Evolutionary conservation across 164 flowering plant species (phyloP).

Genomic region (Euptelea pleiosperma): DNA sequence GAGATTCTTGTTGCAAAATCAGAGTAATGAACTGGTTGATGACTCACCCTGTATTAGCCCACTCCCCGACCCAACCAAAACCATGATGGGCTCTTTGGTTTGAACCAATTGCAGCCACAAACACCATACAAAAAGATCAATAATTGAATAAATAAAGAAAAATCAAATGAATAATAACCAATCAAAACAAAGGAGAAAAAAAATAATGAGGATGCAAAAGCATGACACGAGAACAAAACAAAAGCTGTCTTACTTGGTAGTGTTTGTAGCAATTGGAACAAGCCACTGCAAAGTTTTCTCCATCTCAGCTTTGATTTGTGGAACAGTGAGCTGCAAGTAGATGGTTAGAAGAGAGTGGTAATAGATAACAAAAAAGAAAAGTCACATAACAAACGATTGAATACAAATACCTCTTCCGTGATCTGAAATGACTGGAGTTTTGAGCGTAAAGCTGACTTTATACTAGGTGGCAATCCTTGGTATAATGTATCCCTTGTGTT

Average conservation of each 20-base stretch:
- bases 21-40: neutral
- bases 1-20: neutral
- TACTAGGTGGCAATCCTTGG: conserved; percentile 56
- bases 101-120: conserved; percentile 10
- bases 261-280: conserved; percentile 91
- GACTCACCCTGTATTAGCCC: conserved; percentile 97
- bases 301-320: conserved; percentile 92
- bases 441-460: conserved; percentile 53
- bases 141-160: neutral
- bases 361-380: neutral
- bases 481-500: conserved; percentile 58
- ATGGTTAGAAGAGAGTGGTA: neutral
- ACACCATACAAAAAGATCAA: neutral
- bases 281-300: conserved; percentile 98
- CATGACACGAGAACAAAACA: neutral
- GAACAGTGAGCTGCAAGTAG: conserved; percentile 64
- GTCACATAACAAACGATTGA: neutral
- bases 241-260: conserved; percentile 76
- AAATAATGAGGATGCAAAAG: neutral
- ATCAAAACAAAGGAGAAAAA: neutral
- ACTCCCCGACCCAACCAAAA: conserved; percentile 99
- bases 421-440: conserved; percentile 42
- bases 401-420: conserved; percentile 47
- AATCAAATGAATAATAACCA: neutral
- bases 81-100: conserved; percentile 95